A percentile compares a stretch with the other conserved stretches of the same genome.
phyloP scores from a whole-genome alignment of 495 filamentous ascomycete species.

The Aspergillus egyptiacus region DNA sequence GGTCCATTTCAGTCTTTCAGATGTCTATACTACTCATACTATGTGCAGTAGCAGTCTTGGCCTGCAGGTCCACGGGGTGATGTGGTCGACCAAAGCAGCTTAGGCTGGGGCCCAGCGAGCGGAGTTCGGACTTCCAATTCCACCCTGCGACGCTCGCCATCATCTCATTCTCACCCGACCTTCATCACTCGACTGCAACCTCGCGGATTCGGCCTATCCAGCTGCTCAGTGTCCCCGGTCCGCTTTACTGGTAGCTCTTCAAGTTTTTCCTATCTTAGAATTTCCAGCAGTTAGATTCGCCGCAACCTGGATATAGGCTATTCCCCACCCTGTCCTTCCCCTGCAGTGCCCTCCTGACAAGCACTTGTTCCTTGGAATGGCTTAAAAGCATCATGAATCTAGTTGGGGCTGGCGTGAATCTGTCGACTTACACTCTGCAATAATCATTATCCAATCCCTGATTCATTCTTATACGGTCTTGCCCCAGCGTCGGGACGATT shows the following conservation, averaged over 20 bases:
- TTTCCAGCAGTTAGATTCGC: not conserved
- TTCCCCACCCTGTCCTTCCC: not conserved
- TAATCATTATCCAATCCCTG: slow-evolving; percentile 11
- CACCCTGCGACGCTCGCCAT: slow-evolving; percentile 2
- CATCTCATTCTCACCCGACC: slow-evolving; percentile 1
- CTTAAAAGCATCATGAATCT: slow-evolving; percentile 31
- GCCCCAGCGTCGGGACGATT: not conserved
- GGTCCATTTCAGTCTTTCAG: no score
- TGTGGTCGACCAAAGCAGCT: slow-evolving; percentile 2
- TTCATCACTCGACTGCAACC: no score
- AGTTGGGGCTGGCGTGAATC: slow-evolving; percentile 23
- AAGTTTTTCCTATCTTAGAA: no score
- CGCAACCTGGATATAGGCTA: not conserved
- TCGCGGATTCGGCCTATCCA: not conserved
- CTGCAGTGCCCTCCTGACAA: slow-evolving; percentile 6
- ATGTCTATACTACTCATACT: no score
- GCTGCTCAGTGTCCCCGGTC: not conserved
- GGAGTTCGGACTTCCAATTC: not conserved
- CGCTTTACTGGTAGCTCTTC: not conserved
- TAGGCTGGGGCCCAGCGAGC: slow-evolving; percentile 2
- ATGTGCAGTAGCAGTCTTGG: not conserved
- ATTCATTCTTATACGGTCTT: not conserved
- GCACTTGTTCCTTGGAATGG: slow-evolving; percentile 28
- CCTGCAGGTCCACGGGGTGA: not conserved
- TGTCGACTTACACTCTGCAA: slow-evolving; percentile 20